Percentiles rank a stretch among this genome's conserved stretches.
phyloP scores from a whole-genome alignment of 192 early-diverging fungal species.

The Gryganskiella cystojenkinii region DNA sequence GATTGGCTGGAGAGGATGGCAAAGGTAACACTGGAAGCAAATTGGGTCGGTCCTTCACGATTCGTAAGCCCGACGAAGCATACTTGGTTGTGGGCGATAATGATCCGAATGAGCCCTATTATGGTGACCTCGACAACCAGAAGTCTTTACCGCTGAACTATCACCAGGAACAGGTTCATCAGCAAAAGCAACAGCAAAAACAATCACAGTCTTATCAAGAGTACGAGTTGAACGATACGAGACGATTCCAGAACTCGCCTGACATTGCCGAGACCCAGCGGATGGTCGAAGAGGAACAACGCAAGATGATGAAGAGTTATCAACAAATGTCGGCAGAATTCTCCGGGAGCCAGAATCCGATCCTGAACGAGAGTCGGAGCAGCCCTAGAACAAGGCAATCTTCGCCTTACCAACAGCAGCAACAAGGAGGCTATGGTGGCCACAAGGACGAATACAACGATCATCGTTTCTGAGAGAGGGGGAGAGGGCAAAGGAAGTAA shows the following conservation, averaged over 20 bases:
- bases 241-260: slow-evolving; percentile 1
- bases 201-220: neutral
- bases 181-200: slow-evolving; percentile 4
- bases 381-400: too few species aligned
- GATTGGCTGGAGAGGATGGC: neutral
- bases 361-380: neutral
- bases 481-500: too few species aligned
- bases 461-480: neutral
- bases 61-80: slow-evolving; percentile 17
- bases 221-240: slow-evolving; percentile 38
- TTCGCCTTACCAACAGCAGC: slow-evolving; percentile 1
- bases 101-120: slow-evolving; percentile 7
- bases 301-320: too few species aligned
- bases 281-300: too few species aligned
- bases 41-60: slow-evolving; percentile 35
- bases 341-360: too few species aligned
- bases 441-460: too few species aligned
- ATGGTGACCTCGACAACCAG: slow-evolving; percentile 1
- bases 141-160: neutral
- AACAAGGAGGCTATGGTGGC: neutral
- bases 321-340: too few species aligned
- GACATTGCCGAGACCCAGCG: too few species aligned
- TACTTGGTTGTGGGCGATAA: slow-evolving; percentile 29
- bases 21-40: slow-evolving; percentile 11
- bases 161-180: neutral